Evolutionary conservation across 1,284 basidiomycete genomes (phyloP).

Genomic region (Trichosporon asahii): DNA sequence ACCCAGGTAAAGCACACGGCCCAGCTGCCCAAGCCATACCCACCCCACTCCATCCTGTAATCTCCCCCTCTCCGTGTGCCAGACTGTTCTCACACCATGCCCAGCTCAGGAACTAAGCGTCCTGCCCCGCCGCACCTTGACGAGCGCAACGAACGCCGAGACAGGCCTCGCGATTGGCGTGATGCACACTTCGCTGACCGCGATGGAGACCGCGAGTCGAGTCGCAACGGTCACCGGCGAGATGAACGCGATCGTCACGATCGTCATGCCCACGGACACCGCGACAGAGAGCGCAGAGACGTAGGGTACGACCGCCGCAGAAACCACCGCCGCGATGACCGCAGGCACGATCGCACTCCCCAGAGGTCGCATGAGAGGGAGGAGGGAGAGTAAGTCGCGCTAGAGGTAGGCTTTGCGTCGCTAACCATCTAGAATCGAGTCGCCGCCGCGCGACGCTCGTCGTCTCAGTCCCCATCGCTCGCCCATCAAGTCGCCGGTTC

Average conservation of each 20-base stretch:
- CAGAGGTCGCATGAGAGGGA: slow-evolving; percentile 12
- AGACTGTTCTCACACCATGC: slow-evolving; percentile 24
- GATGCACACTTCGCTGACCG: slow-evolving; percentile 62
- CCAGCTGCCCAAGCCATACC: not conserved
- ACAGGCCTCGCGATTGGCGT: slow-evolving; percentile 68
- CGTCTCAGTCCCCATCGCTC: slow-evolving; percentile 4
- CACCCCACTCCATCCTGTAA: slow-evolving; percentile 16
- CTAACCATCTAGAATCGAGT: slow-evolving; percentile 6
- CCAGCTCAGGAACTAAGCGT: slow-evolving; percentile 21
- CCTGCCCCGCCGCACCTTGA: slow-evolving; percentile 7
- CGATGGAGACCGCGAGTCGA: slow-evolving; percentile 25
- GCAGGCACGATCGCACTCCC: slow-evolving; percentile 22
- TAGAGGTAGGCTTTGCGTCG: too few species aligned
- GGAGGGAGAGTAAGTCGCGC: slow-evolving; percentile 17
- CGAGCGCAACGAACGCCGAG: slow-evolving; percentile 47
- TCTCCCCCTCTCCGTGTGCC: slow-evolving; percentile 9
- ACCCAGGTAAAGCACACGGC: slow-evolving; percentile 6
- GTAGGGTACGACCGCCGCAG: slow-evolving; percentile 4
- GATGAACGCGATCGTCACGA: slow-evolving; percentile 8
- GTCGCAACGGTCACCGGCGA: slow-evolving; percentile 18
- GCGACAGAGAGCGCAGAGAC: slow-evolving; percentile 19
- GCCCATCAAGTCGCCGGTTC: not conserved
- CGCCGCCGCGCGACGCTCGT: not conserved
- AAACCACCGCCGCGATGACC: slow-evolving; percentile 8
- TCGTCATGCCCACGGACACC: not conserved